Evolutionary conservation across 306 rosid species (phyloP).

Genomic region (Vigna angularis): DNA sequence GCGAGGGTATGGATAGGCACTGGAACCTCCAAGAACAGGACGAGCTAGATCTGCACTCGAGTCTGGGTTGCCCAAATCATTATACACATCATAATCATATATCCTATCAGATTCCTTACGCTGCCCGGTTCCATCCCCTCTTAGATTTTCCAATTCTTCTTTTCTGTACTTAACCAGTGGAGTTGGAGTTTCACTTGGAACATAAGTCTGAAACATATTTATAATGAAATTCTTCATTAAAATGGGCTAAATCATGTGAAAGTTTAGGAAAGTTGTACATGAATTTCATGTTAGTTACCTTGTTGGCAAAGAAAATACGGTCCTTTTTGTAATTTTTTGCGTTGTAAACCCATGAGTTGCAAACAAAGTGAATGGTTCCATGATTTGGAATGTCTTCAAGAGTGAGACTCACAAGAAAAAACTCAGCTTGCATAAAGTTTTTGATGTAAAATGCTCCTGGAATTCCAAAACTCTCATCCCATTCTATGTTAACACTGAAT

Average conservation of each 20-base stretch:
- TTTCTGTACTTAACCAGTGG: slow-evolving; percentile 59
- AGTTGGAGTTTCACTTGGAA: slow-evolving; percentile 68
- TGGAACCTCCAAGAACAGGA: slow-evolving; percentile 71
- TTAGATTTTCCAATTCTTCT: slow-evolving; percentile 59
- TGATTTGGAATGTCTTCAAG: slow-evolving; percentile 62
- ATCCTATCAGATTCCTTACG: slow-evolving; percentile 71
- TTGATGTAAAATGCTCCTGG: slow-evolving; percentile 62
- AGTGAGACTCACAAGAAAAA: slow-evolving; percentile 66
- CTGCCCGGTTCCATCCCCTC: slow-evolving; percentile 74
- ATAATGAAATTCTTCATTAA: not conserved
- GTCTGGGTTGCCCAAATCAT: slow-evolving; percentile 70
- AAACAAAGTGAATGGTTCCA: slow-evolving; percentile 54
- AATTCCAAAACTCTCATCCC: slow-evolving; percentile 57
- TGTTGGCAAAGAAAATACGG: slow-evolving; percentile 69
- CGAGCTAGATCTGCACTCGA: slow-evolving; percentile 41
- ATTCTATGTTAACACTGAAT: slow-evolving; percentile 56
- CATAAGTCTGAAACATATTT: slow-evolving; percentile 53
- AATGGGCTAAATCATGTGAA: not conserved
- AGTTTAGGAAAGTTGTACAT: not conserved
- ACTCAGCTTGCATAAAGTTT: slow-evolving; percentile 59
- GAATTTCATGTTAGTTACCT: slow-evolving; percentile 44
- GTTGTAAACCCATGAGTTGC: slow-evolving; percentile 80
- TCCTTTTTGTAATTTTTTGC: slow-evolving; percentile 34
- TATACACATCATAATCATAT: slow-evolving; percentile 75
- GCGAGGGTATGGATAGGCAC: slow-evolving; percentile 69